Conservation (phyloP, 352 stramenopile genomes). For the Blastocystis sp. region DNA sequence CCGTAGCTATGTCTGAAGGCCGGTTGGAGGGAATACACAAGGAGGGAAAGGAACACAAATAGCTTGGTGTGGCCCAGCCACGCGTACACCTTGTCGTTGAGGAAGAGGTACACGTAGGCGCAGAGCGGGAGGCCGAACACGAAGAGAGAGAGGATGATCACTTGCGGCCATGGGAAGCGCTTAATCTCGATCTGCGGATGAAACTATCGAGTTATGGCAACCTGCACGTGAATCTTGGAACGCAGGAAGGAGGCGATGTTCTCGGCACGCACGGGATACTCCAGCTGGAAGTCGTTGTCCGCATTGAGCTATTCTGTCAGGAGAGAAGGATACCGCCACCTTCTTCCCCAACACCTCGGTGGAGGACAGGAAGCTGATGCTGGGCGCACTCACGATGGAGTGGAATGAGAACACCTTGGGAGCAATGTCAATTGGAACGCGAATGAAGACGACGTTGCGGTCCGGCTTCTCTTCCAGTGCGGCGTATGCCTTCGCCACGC, state of each 20-base stretch:
- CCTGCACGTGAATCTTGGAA: slow-evolving; percentile 58
- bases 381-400: slow-evolving; percentile 37
- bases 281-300: slow-evolving; percentile 56
- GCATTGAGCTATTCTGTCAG: slow-evolving; percentile 27
- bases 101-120: slow-evolving; percentile 61
- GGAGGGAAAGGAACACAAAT: slow-evolving; percentile 23
- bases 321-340: background rate
- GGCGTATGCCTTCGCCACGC: slow-evolving; percentile 22
- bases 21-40: slow-evolving; percentile 11
- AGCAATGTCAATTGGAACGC: slow-evolving; percentile 42
- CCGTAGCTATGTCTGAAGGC: slow-evolving; percentile 24
- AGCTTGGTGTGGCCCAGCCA: slow-evolving; percentile 20
- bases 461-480: background rate
- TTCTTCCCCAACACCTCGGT: slow-evolving; percentile 30
- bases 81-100: slow-evolving; percentile 25
- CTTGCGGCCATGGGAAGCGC: slow-evolving; percentile 66
- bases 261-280: slow-evolving; percentile 57
- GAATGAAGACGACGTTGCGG: slow-evolving; percentile 54
- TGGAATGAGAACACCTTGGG: slow-evolving; percentile 55
- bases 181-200: slow-evolving; percentile 66
- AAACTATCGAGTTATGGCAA: background rate
- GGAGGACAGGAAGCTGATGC: slow-evolving; percentile 38
- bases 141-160: slow-evolving; percentile 58
- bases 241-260: slow-evolving; percentile 52
- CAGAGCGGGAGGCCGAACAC: background rate